These are phyloP conservation scores for Sphagnum tenellum DNA, from an alignment of 225 moss, liverwort and hornwort genomes.

Conservation along the genomic window DNA sequence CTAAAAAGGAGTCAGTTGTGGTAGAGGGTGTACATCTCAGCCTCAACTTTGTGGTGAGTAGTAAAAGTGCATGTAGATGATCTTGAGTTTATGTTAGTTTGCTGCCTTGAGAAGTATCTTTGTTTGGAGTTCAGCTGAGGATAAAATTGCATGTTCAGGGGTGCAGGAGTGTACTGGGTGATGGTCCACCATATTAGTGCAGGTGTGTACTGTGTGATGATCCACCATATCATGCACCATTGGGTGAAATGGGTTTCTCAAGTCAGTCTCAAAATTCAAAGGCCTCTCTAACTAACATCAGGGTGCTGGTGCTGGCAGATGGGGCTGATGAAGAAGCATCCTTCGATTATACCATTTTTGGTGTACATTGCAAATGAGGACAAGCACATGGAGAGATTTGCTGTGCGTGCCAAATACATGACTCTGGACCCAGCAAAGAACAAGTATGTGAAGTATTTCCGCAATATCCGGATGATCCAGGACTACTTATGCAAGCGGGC, in stretches of 20 bases:
- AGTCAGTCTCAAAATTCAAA: too few species aligned
- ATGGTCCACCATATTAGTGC: too few species aligned
- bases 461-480: conserved; percentile 92
- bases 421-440: conserved; percentile 92
- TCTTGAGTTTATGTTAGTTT: too few species aligned
- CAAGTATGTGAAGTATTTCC: conserved; percentile 93
- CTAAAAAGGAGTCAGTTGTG: conserved; percentile 87
- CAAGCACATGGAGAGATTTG: conserved; percentile 92
- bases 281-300: too few species aligned
- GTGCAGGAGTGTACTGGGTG: too few species aligned
- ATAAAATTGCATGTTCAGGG: too few species aligned
- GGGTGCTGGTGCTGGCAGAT: conserved; percentile 36
- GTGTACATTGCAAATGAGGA: conserved; percentile 86
- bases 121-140: too few species aligned
- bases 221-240: too few species aligned
- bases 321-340: conserved; percentile 97
- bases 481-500: conserved; percentile 84
- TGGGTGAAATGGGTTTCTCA: too few species aligned
- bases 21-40: conserved; percentile 96
- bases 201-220: too few species aligned
- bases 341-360: conserved; percentile 90
- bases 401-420: conserved; percentile 97
- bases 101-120: too few species aligned
- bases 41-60: conserved; percentile 83
- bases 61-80: not conserved